Evolutionary conservation across 1,284 basidiomycete species (phyloP), one percentile per base, ranked within the genome.

Genomic region (Takashimella koratensis): DNA sequence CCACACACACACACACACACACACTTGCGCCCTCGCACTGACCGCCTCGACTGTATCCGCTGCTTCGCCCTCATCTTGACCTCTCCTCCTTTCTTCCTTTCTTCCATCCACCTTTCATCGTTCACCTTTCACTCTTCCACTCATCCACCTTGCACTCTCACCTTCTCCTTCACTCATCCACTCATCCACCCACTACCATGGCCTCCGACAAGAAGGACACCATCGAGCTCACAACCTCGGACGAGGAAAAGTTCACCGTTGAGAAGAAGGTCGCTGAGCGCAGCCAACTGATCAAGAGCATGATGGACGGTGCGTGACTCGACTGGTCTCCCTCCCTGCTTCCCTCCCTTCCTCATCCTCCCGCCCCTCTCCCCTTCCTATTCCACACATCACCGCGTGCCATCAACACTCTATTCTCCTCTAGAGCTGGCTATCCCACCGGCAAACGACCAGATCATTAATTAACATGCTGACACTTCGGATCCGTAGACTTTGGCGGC

Each of bases 261-360:
- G 93, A 97, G 73, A 88, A 87, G 77, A 90, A 95, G 62, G 90
- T 98, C 54, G 93, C 92, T 54, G 90, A 93, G 80, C 88, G 94
- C 73, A 90, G 86, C 62, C 89, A 95, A 19, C 85, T 99, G 66
- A 96, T 99, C 79, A 97, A 96, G 83, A 93, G 96, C 81, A 97
- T 99, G 95, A 87, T 98, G 57, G 96, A 98, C 78, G 95, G 95
- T 94, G 73, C 68, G 79, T 70, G 24, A 44, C 30, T 51, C n/a
- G n/a, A n/a, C n/a, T n/a, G n/a, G n/a, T 56, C 57, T 58, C 53
- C 48, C 57, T 59, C 59, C 48, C 64, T 51, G 19, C 6, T 26
- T 25, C 41, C 36, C n/a, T 13, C 3, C n/a, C 27, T 51, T 21
- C 20, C 40, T 20, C 42, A 5, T 24, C 13, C 27, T 30, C 46